These are phyloP conservation scores for Xylaria hypoxylon DNA, from an alignment of 2,329 filamentous ascomycete genomes.

Conservation along the genomic window DNA sequence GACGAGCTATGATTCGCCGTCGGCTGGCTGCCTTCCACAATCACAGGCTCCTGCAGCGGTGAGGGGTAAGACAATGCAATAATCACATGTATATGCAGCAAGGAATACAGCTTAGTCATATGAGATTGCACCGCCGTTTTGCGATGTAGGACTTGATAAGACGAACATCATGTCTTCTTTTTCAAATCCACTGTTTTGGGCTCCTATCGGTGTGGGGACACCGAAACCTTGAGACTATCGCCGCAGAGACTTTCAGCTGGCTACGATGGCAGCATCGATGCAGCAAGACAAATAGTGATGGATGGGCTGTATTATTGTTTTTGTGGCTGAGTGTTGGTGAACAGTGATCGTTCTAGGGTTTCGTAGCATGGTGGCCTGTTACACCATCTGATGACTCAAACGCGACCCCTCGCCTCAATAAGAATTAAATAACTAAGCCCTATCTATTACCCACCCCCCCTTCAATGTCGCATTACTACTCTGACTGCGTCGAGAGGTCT, in stretches of 20 bases:
- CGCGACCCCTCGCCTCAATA: too few species aligned
- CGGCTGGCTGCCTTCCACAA: not conserved
- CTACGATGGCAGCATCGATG: too few species aligned
- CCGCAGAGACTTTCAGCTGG: not conserved
- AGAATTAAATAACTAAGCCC: too few species aligned
- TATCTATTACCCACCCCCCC: too few species aligned
- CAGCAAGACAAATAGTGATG: not conserved
- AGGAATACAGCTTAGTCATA: constrained; percentile 4
- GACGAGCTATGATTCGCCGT: not conserved
- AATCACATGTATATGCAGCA: constrained; percentile 1
- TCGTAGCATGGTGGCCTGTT: too few species aligned
- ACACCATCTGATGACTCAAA: too few species aligned
- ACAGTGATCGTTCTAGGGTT: too few species aligned
- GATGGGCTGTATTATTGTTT: not conserved
- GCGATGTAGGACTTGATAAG: not conserved
- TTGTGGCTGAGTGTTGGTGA: too few species aligned
- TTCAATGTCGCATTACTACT: too few species aligned
- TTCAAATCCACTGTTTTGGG: constrained; percentile 4
- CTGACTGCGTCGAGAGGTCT: too few species aligned
- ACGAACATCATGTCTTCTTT: constrained; percentile 8
- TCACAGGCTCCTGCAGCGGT: not conserved
- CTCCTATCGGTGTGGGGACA: constrained; percentile 10
- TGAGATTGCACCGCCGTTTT: not conserved
- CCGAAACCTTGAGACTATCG: not conserved
- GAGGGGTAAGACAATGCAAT: constrained; percentile 10